These are phyloP conservation scores for Vaccinium darrowii DNA, from an alignment of 148 eudicot genomes.

Conservation along the genomic window DNA sequence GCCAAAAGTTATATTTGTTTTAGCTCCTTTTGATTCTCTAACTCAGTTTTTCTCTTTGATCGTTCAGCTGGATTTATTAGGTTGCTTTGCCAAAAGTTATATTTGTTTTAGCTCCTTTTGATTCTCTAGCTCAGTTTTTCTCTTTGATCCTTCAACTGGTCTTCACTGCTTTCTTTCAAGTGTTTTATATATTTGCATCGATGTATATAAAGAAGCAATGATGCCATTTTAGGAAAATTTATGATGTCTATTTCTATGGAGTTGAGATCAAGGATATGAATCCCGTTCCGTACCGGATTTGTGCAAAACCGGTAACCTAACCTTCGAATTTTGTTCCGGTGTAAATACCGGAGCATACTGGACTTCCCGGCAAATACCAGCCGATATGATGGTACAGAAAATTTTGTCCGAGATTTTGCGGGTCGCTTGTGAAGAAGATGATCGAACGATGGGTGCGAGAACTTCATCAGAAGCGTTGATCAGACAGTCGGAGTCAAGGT, in stretches of 20 bases:
- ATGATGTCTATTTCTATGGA: not conserved
- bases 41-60: not conserved
- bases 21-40: not conserved
- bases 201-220: not conserved
- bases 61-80: not conserved
- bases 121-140: not conserved
- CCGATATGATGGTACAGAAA: too few species aligned
- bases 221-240: not conserved
- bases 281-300: too few species aligned
- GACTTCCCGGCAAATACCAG: too few species aligned
- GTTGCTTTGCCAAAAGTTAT: not conserved
- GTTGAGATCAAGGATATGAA: too few species aligned
- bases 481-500: too few species aligned
- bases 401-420: too few species aligned
- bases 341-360: too few species aligned
- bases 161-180: not conserved
- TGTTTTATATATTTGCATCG: not conserved
- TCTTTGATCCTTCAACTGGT: not conserved
- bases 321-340: too few species aligned
- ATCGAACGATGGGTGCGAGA: too few species aligned
- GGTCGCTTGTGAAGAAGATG: too few species aligned
- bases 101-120: not conserved
- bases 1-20: not conserved
- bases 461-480: too few species aligned
- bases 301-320: too few species aligned